These are phyloP conservation scores for Moricandia arvensis DNA, from an alignment of 345 rosid genomes.

Conservation along the genomic window DNA sequence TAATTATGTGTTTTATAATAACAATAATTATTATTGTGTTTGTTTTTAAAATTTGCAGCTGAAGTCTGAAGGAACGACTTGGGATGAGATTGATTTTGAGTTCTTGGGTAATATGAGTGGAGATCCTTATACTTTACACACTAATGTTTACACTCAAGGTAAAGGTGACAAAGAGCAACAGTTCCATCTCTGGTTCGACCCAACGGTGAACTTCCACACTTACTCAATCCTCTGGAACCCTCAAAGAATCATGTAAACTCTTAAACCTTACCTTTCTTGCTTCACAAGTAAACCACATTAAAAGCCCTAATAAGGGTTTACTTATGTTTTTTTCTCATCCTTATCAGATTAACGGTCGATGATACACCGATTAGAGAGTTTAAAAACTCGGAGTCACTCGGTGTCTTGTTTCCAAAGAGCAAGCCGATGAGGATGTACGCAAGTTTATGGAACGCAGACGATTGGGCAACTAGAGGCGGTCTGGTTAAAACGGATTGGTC, in stretches of 20 bases:
- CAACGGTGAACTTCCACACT: conserved; percentile 38
- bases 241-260: conserved; percentile 44
- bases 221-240: conserved; percentile 50
- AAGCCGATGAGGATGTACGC: conserved; percentile 63
- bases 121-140: conserved; percentile 44
- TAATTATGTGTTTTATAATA: not conserved
- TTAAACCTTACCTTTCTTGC: conserved; percentile 1
- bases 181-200: conserved; percentile 45
- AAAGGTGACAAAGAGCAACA: conserved; percentile 47
- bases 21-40: no score
- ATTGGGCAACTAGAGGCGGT: conserved; percentile 70
- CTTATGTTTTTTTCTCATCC: not conserved
- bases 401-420: conserved; percentile 54
- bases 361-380: conserved; percentile 59
- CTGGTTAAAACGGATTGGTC: conserved; percentile 58
- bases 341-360: conserved; percentile 50
- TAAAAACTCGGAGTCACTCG: conserved; percentile 49
- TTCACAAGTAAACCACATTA: not conserved
- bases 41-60: conserved; percentile 9
- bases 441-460: conserved; percentile 61
- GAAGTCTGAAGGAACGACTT: conserved; percentile 24
- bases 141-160: conserved; percentile 44
- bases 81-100: conserved; percentile 51
- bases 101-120: conserved; percentile 47
- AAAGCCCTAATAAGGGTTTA: conserved; percentile 9